A percentile compares a stretch with the other conserved stretches of the same genome.
Conservation (phyloP, 2,329 filamentous ascomycete species). For the Zymoseptoria crescenta region DNA sequence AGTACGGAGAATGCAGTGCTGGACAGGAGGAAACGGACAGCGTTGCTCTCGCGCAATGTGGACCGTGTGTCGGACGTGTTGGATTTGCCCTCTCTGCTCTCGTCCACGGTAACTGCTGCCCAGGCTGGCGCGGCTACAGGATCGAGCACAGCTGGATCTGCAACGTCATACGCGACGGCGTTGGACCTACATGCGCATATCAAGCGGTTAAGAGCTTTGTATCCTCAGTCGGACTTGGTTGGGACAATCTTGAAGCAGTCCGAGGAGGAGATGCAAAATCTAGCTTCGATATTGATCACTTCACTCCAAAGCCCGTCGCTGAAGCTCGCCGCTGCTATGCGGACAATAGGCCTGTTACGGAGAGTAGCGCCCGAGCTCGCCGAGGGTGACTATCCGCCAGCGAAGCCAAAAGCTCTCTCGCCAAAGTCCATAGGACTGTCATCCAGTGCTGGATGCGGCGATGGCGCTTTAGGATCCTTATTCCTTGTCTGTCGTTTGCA, state of each 20-base stretch:
- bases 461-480: slow-evolving; percentile 69
- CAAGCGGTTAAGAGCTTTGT: slow-evolving; percentile 72
- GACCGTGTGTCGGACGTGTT: slow-evolving; percentile 86
- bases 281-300: slow-evolving; percentile 75
- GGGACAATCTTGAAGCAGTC: slow-evolving; percentile 66
- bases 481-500: slow-evolving; percentile 81
- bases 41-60: slow-evolving; percentile 76
- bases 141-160: slow-evolving; percentile 39
- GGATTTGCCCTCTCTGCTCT: slow-evolving; percentile 77
- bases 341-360: slow-evolving; percentile 84
- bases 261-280: slow-evolving; percentile 77
- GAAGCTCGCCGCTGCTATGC: slow-evolving; percentile 81
- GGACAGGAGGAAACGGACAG: slow-evolving; percentile 65
- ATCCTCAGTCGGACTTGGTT: slow-evolving; percentile 70
- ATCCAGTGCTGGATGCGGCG: slow-evolving; percentile 24
- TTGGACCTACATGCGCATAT: slow-evolving; percentile 93
- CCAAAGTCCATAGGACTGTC: slow-evolving; percentile 24
- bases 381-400: slow-evolving; percentile 11
- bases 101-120: slow-evolving; percentile 63
- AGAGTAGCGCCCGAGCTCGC: slow-evolving; percentile 77
- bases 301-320: slow-evolving; percentile 69
- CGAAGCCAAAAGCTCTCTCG: slow-evolving; percentile 21
- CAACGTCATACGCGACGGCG: slow-evolving; percentile 70
- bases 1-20: slow-evolving; percentile 56
- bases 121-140: slow-evolving; percentile 36